phyloP scores from a whole-genome alignment of 2,329 filamentous ascomycete genomes.

The Penicillium paneum region DNA sequence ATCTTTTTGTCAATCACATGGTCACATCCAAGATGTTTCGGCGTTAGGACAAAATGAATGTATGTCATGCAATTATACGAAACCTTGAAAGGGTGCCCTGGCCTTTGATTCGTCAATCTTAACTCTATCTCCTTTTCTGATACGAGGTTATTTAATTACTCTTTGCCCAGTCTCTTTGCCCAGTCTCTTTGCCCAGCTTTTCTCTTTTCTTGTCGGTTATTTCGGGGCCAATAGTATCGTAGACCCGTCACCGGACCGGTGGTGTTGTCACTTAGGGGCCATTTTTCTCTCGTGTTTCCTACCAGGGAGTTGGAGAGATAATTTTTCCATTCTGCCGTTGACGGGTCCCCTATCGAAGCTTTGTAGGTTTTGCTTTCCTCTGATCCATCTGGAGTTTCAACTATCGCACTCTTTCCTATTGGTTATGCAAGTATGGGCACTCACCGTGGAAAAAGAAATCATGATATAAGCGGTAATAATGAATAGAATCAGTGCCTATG shows the following conservation, averaged over 20 bases:
- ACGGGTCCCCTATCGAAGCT: background rate
- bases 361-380: background rate
- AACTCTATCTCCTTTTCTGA: background rate
- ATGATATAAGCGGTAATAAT: background rate
- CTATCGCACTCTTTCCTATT: background rate
- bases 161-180: background rate
- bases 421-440: background rate
- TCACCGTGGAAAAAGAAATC: background rate
- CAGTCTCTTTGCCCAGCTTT: background rate
- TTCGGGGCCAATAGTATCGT: background rate
- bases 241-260: constrained; percentile 6
- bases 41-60: too few species aligned
- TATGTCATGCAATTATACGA: background rate
- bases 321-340: background rate
- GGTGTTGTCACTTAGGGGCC: background rate
- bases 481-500: background rate
- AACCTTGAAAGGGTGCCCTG: background rate
- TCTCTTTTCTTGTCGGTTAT: background rate
- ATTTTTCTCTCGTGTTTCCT: background rate
- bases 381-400: background rate
- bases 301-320: background rate
- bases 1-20: background rate
- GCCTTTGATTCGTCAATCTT: background rate
- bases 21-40: too few species aligned
- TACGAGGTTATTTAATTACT: background rate